phyloP scores from a whole-genome alignment of 208 protist species.

The Trypanosoma melophagium region DNA sequence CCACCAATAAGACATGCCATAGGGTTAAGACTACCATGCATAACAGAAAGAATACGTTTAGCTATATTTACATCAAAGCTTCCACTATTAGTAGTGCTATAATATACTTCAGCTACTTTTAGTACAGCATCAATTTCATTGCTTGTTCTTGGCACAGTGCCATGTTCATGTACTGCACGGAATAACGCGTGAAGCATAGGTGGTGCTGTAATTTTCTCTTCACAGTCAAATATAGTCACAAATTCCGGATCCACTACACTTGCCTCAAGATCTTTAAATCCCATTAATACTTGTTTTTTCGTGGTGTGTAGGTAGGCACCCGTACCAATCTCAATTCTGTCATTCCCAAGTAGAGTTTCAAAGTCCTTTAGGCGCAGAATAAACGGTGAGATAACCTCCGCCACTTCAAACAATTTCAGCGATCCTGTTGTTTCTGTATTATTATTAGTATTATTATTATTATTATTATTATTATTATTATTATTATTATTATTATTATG shows the following conservation, averaged over 20 bases:
- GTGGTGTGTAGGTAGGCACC: slow-evolving; percentile 91
- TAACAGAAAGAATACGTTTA: slow-evolving; percentile 45
- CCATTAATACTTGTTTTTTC: slow-evolving; percentile 64
- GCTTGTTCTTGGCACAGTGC: slow-evolving; percentile 18
- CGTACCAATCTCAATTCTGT: slow-evolving; percentile 47
- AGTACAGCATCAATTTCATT: slow-evolving; percentile 44
- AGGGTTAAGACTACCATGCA: slow-evolving; percentile 82
- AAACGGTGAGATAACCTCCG: slow-evolving; percentile 69
- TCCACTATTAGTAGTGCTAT: slow-evolving; percentile 25
- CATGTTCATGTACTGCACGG: slow-evolving; percentile 51
- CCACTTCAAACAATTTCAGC: slow-evolving; percentile 67
- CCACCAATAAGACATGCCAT: slow-evolving; percentile 94
- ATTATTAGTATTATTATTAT: no score
- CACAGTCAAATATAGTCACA: slow-evolving; percentile 78
- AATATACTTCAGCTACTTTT: slow-evolving; percentile 27
- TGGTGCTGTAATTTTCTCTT: slow-evolving; percentile 69
- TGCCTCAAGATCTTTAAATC: slow-evolving; percentile 55
- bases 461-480: no score
- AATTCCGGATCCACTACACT: slow-evolving; percentile 64
- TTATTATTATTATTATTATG: neutral
- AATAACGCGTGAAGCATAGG: slow-evolving; percentile 79
- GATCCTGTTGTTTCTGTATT: neutral
- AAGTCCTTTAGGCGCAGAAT: slow-evolving; percentile 62
- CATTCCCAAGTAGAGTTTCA: slow-evolving; percentile 2
- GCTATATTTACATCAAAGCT: slow-evolving; percentile 28